Base-by-base conservation (phyloP, 441 rosid species). In the Theobroma grandiflorum region DNA sequence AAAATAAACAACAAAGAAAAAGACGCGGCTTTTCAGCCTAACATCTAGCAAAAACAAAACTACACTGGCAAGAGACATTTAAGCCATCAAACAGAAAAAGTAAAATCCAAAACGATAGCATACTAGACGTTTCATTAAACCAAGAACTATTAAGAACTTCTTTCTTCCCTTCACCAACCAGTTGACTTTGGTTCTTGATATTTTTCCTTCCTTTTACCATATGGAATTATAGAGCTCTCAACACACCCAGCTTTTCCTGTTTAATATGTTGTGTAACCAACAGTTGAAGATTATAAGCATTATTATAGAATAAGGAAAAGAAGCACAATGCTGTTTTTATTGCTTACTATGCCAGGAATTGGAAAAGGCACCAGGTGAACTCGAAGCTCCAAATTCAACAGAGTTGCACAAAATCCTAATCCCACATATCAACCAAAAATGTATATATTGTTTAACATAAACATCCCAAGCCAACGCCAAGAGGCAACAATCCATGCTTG, bases 191-290 rank as follows among this genome's bases (percentile, higher is more conserved):
- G n/a, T n/a, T n/a, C n/a, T n/a, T n/a, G n/a, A n/a, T n/a, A n/a
- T n/a, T n/a, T n/a, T n/a, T n/a, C n/a, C n/a, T n/a, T n/a, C n/a
- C n/a, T n/a, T n/a, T n/a, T n/a, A n/a, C n/a, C n/a, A n/a, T n/a
- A n/a, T n/a, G n/a, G n/a, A n/a, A n/a, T n/a, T n/a, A n/a, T n/a
- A n/a, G n/a, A n/a, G n/a, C n/a, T n/a, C n/a, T n/a, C n/a, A n/a
- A n/a, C n/a, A n/a, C n/a, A n/a, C 38, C 71, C 71, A 65, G 49
- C 47, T 65, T 65, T 65, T 37, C 49, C 71, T 65, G 71, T 22
- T 38, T 35, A 18, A 38, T 8, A 65, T 38, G 10, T 26, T 26
- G 15, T 26, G 11, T 5, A 10, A 8, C 4, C 11, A 11, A 61
- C 18, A 61, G n/a, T 15, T 14, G n/a, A 63, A 63, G 9, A 63